Conservation (phyloP, 2,329 filamentous ascomycete genomes). For the Trichophyton schoenleinii region DNA sequence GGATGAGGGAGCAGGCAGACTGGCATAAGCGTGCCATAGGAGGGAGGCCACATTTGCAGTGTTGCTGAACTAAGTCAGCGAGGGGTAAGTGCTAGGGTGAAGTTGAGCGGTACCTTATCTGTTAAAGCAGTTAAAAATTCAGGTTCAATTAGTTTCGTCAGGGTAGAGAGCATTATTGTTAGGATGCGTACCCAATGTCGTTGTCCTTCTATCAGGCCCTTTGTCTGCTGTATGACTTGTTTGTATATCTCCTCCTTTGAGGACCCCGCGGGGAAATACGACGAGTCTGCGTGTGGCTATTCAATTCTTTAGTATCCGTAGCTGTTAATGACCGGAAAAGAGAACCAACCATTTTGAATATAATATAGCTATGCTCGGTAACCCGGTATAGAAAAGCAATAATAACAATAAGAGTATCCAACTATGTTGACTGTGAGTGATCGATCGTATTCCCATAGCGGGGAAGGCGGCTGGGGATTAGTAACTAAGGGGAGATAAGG, state of each 20-base stretch:
- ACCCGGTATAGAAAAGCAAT: background rate
- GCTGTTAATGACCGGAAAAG: too few species aligned
- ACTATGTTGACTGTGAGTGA: background rate
- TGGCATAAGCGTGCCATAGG: conserved; percentile 37
- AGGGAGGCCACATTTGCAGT: conserved; percentile 37
- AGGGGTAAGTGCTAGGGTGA: too few species aligned
- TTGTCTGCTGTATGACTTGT: conserved; percentile 29
- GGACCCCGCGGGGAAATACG: conserved; percentile 28
- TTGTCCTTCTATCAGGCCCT: conserved; percentile 29
- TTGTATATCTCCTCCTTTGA: conserved; percentile 34
- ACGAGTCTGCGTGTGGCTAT: conserved; percentile 38
- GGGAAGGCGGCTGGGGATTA: background rate
- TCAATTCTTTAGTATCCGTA: background rate
- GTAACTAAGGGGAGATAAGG: background rate
- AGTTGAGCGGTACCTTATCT: background rate
- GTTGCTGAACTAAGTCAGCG: conserved; percentile 23
- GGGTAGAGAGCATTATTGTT: background rate
- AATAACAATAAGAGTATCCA: conserved; percentile 14
- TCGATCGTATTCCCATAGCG: background rate
- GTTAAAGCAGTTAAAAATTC: background rate
- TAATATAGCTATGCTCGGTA: background rate
- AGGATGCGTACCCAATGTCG: conserved; percentile 35
- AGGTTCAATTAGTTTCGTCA: background rate
- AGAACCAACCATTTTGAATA: background rate
- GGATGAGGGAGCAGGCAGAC: conserved; percentile 32